These are phyloP conservation scores for Styphnolobium japonicum DNA, from an alignment of 306 rosid genomes.

Conservation along the genomic window DNA sequence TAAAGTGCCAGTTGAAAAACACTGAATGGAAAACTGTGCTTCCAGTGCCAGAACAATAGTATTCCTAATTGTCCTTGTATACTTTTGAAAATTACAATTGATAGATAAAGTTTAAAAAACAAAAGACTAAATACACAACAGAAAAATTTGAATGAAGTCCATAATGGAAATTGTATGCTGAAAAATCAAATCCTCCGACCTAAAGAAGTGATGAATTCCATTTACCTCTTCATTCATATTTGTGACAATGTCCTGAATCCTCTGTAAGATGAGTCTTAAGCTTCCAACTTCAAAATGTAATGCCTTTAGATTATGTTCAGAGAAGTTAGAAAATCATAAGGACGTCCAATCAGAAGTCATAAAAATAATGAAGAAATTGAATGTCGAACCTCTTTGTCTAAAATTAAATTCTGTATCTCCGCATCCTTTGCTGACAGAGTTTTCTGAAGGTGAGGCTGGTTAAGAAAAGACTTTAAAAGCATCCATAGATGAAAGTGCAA, in stretches of 20 bases:
- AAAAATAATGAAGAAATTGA: neutral
- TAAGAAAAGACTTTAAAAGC: conserved; percentile 36
- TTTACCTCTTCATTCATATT: conserved; percentile 67
- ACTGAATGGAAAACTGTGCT: neutral
- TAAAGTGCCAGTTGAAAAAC: neutral
- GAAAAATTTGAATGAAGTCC: neutral
- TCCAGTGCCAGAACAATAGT: conserved; percentile 14
- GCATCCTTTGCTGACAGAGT: conserved; percentile 47
- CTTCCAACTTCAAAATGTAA: conserved; percentile 59
- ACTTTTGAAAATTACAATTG: neutral
- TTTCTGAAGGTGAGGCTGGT: conserved; percentile 65
- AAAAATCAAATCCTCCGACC: conserved; percentile 8
- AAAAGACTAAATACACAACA: neutral
- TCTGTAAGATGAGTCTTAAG: conserved; percentile 51
- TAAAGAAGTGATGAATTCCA: neutral
- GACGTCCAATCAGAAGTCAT: conserved; percentile 20
- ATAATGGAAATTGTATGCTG: neutral
- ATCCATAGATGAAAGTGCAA: neutral
- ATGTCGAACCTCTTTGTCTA: conserved; percentile 60
- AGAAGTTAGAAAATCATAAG: conserved; percentile 27
- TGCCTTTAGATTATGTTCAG: conserved; percentile 39
- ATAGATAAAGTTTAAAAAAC: neutral
- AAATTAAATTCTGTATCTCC: conserved; percentile 55
- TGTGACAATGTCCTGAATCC: conserved; percentile 50
- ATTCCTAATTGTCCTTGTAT: neutral